Percentiles rank a stretch among this genome's conserved stretches.
Conservation (phyloP, 1,284 basidiomycete genomes). For the Ganoderma boninense region DNA sequence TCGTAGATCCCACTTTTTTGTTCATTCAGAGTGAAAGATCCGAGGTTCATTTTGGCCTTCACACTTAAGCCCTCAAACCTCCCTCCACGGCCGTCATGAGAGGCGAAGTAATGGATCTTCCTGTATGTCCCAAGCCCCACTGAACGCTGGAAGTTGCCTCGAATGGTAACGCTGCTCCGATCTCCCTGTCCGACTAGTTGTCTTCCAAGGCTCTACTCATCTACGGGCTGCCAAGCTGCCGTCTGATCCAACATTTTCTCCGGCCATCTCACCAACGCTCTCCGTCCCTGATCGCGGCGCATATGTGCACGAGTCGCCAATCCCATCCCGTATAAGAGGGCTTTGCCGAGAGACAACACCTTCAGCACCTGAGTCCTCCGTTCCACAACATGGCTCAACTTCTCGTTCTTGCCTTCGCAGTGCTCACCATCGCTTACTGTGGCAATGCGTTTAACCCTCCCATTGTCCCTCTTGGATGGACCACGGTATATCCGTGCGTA, state of each 20-base stretch:
- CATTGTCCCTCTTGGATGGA: conserved; percentile 28
- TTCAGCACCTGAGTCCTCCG: neutral
- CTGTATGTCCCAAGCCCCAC: neutral
- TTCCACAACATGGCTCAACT: neutral
- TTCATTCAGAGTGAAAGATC: too few species aligned
- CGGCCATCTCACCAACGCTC: neutral
- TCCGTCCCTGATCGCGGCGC: too few species aligned
- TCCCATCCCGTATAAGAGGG: neutral
- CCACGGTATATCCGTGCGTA: conserved; percentile 25
- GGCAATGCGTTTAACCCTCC: conserved; percentile 16
- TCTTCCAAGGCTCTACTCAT: neutral
- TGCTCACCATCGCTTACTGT: neutral
- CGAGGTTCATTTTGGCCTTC: too few species aligned
- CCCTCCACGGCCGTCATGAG: neutral
- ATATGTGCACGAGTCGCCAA: neutral
- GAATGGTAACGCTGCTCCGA: neutral
- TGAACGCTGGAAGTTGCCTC: too few species aligned
- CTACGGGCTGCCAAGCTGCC: neutral
- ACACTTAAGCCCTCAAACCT: too few species aligned
- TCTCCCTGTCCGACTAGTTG: neutral
- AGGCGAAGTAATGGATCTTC: neutral
- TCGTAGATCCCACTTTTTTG: neutral
- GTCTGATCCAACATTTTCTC: neutral
- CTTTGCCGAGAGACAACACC: neutral
- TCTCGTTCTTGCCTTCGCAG: neutral